phyloP scores from a whole-genome alignment of 352 stramenopile species.

The Globisporangium parvum region DNA sequence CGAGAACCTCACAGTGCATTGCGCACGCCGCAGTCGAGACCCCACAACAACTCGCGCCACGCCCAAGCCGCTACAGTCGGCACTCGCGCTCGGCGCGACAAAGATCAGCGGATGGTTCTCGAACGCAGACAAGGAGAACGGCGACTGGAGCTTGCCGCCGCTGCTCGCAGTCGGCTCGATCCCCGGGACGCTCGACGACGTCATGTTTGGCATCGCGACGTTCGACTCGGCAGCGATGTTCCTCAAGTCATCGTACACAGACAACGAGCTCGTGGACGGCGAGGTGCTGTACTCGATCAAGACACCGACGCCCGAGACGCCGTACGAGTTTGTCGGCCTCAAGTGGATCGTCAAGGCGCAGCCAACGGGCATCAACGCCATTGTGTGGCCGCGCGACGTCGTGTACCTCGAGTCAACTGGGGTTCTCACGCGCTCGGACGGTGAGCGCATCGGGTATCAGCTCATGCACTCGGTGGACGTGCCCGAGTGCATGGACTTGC shows the following conservation, averaged over 20 bases:
- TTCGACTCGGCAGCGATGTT: slow-evolving; percentile 44
- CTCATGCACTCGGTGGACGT: slow-evolving; percentile 45
- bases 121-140: slow-evolving; percentile 11
- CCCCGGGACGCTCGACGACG: slow-evolving; percentile 34
- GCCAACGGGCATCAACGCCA: slow-evolving; percentile 17
- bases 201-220: slow-evolving; percentile 52
- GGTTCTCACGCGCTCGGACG: slow-evolving; percentile 22
- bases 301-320: slow-evolving; percentile 26
- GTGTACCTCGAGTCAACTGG: slow-evolving; percentile 21
- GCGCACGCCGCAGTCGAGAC: neutral
- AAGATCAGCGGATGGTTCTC: slow-evolving; percentile 10
- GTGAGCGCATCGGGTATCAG: slow-evolving; percentile 46
- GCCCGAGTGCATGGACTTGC: slow-evolving; percentile 22
- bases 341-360: slow-evolving; percentile 37
- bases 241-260: slow-evolving; percentile 41
- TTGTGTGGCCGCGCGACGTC: slow-evolving; percentile 35
- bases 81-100: slow-evolving; percentile 11
- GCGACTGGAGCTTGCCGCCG: slow-evolving; percentile 23
- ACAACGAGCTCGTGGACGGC: slow-evolving; percentile 42
- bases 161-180: slow-evolving; percentile 42
- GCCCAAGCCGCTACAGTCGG: neutral
- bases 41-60: neutral
- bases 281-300: slow-evolving; percentile 43
- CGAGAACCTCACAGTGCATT: slow-evolving; percentile 20
- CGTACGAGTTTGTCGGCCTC: slow-evolving; percentile 40